These are phyloP conservation scores for Diaporthe caulivora DNA, from an alignment of 2,329 filamentous ascomycete species.

Conservation along the genomic window DNA sequence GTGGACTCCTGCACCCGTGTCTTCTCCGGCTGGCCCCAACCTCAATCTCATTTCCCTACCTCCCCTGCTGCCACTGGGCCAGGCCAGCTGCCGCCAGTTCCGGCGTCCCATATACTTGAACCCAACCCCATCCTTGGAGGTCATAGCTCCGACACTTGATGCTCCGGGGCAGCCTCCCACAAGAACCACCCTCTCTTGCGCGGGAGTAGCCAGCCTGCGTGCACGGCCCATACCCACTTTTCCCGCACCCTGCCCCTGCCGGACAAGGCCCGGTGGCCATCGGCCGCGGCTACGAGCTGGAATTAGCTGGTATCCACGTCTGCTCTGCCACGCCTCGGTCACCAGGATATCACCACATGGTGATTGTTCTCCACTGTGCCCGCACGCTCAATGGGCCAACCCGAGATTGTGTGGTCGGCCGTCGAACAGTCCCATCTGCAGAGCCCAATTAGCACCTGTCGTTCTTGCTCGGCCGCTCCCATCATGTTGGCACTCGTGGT, in stretches of 20 bases:
- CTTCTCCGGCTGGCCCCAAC: slow-evolving; percentile 19
- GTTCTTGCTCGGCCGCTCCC: background rate
- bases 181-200: slow-evolving; percentile 22
- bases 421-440: background rate
- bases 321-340: background rate
- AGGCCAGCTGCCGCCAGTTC: slow-evolving; percentile 34
- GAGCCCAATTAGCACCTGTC: background rate
- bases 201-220: slow-evolving; percentile 34
- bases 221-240: slow-evolving; percentile 41
- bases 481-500: background rate
- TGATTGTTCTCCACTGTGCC: background rate
- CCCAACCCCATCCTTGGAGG: slow-evolving; percentile 20
- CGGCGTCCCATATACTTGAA: slow-evolving; percentile 20
- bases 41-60: slow-evolving; percentile 32
- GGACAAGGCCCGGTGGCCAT: slow-evolving; percentile 32
- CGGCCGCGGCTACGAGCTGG: slow-evolving; percentile 17
- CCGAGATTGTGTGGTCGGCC: background rate
- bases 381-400: background rate
- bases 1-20: slow-evolving; percentile 6
- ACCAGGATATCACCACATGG: background rate
- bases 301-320: background rate
- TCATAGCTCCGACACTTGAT: slow-evolving; percentile 33
- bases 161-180: slow-evolving; percentile 34
- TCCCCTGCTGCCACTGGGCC: slow-evolving; percentile 12
- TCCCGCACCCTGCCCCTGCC: slow-evolving; percentile 33